These are phyloP conservation scores for Leccinum disarticulatum DNA, from an alignment of 768 basidiomycete genomes.

Conservation along the genomic window DNA sequence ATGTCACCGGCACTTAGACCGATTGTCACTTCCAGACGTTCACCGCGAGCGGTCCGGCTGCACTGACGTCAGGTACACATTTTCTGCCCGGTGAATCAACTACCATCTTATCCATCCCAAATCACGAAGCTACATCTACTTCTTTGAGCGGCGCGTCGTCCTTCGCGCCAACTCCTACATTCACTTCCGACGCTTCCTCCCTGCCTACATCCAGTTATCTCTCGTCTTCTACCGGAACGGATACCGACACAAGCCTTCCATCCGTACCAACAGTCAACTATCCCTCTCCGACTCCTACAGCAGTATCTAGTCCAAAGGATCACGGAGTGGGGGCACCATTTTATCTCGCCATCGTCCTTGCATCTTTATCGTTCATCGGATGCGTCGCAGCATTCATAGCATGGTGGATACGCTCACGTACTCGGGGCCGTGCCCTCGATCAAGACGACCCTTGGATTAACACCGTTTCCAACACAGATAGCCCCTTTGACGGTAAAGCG, in stretches of 20 bases:
- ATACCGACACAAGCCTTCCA: slow-evolving; percentile 22
- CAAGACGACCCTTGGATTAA: slow-evolving; percentile 32
- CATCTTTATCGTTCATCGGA: slow-evolving; percentile 44
- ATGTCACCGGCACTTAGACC: neutral
- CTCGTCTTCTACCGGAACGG: slow-evolving; percentile 6
- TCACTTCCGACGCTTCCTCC: neutral
- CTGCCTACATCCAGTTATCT: slow-evolving; percentile 6
- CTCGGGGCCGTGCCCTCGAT: slow-evolving; percentile 37
- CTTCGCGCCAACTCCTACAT: slow-evolving; percentile 2
- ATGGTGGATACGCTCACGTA: slow-evolving; percentile 46
- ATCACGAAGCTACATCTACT: slow-evolving; percentile 22
- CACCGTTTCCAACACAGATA: slow-evolving; percentile 4
- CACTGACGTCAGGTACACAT: slow-evolving; percentile 4
- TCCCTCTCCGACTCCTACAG: slow-evolving; percentile 25
- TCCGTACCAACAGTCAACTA: slow-evolving; percentile 25
- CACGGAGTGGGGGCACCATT: slow-evolving; percentile 38
- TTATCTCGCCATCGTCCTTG: slow-evolving; percentile 52
- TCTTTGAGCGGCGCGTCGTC: slow-evolving; percentile 4
- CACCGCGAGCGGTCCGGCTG: slow-evolving; percentile 1
- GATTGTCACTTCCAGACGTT: slow-evolving; percentile 12
- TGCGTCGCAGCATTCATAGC: slow-evolving; percentile 47
- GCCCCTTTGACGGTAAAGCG: neutral
- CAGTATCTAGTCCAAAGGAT: slow-evolving; percentile 19
- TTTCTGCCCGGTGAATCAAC: neutral
- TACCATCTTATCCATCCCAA: slow-evolving; percentile 13